A percentile compares a stretch with the other conserved stretches of the same genome.
Conservation (phyloP, 176 grass and related monocot genomes). For the Ensete ventricosum region DNA sequence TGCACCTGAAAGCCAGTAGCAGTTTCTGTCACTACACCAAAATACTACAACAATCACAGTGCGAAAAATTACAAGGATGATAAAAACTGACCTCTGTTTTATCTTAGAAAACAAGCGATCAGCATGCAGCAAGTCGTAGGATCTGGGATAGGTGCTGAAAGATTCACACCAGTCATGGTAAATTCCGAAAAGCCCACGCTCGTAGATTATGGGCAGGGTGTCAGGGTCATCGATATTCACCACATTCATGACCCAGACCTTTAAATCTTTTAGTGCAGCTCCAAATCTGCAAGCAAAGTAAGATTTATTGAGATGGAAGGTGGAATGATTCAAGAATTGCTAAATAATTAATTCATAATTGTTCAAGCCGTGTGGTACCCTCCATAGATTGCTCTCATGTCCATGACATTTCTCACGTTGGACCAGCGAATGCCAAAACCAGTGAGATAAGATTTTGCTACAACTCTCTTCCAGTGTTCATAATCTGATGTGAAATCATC, state of each 20-base stretch:
- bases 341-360: background rate
- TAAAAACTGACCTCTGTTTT: conserved; percentile 50
- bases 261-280: conserved; percentile 55
- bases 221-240: conserved; percentile 71
- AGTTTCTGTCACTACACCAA: too few species aligned
- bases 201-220: conserved; percentile 88
- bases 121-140: conserved; percentile 87
- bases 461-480: conserved; percentile 59
- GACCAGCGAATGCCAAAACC: conserved; percentile 82
- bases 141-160: conserved; percentile 93
- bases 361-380: conserved; percentile 32
- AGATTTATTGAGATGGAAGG: background rate
- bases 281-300: conserved; percentile 42
- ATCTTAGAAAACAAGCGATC: conserved; percentile 80
- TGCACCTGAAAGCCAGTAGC: conserved; percentile 35
- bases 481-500: conserved; percentile 61
- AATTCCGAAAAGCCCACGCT: conserved; percentile 85
- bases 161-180: conserved; percentile 99
- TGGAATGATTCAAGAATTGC: background rate
- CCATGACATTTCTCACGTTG: conserved; percentile 93
- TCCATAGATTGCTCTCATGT: conserved; percentile 92
- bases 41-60: too few species aligned
- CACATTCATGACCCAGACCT: conserved; percentile 94
- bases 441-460: conserved; percentile 58
- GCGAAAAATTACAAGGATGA: background rate